These are phyloP conservation scores for Mychonastes homosphaera DNA, from an alignment of 139 green algal species.

Conservation along the genomic window DNA sequence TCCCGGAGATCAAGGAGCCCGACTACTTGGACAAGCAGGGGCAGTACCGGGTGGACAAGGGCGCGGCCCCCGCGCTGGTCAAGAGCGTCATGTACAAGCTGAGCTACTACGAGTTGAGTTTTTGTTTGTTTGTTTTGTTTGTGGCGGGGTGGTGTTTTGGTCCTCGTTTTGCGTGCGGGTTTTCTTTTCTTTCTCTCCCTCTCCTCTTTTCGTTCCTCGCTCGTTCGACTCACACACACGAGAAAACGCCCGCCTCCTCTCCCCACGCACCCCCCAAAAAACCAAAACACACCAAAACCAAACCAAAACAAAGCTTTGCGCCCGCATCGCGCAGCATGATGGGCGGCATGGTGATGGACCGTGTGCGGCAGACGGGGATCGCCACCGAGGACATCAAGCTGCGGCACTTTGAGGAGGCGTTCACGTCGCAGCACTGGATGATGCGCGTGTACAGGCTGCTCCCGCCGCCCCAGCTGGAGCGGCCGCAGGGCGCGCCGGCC, in stretches of 20 bases:
- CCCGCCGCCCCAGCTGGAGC: no score
- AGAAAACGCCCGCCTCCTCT: background rate
- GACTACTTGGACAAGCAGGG: conserved; percentile 69
- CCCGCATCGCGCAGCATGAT: conserved; percentile 35
- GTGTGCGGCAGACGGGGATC: conserved; percentile 70
- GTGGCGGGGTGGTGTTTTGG: conserved; percentile 8
- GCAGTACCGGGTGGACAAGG: conserved; percentile 70
- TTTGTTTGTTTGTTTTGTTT: background rate
- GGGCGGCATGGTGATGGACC: conserved; percentile 61
- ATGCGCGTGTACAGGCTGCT: conserved; percentile 70
- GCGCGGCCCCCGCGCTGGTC: conserved; percentile 49
- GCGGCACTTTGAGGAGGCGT: conserved; percentile 83
- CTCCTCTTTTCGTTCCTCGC: no score
- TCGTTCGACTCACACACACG: background rate
- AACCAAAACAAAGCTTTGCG: conserved; percentile 43
- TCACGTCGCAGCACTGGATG: conserved; percentile 86
- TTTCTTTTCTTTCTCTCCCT: no score
- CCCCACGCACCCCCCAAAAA: background rate
- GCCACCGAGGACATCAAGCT: conserved; percentile 62
- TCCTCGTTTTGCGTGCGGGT: no score
- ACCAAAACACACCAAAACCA: background rate
- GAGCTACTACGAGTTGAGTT: conserved; percentile 69
- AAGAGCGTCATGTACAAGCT: conserved; percentile 80
- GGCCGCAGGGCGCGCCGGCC: background rate
- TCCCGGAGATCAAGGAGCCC: conserved; percentile 80